Conservation (phyloP, 441 rosid genomes). For the Capsella rubella region DNA sequence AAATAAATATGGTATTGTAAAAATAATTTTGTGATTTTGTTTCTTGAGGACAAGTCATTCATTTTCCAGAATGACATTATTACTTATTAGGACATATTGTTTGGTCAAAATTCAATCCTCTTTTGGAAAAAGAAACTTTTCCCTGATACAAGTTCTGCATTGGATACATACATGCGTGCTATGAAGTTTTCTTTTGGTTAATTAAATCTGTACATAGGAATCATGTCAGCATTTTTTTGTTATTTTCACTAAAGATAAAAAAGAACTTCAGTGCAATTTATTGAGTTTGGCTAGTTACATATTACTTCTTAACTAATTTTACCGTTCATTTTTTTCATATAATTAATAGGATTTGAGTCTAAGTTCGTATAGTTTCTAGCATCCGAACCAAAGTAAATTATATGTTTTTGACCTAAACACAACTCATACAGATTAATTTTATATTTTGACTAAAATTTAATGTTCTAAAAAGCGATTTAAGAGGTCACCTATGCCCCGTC, state of each 20-base stretch:
- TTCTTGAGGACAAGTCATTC: constrained; percentile 21
- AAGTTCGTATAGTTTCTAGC: no score
- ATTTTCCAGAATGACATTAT: constrained; percentile 19
- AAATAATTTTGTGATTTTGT: constrained; percentile 11
- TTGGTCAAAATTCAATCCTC: constrained; percentile 36
- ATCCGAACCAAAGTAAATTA: no score
- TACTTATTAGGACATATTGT: constrained; percentile 24
- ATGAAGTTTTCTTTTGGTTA: background rate
- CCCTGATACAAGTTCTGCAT: constrained; percentile 3
- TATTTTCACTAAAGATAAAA: background rate
- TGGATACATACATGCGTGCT: background rate
- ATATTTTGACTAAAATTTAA: no score
- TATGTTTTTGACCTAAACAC: no score
- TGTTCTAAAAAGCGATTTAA: no score
- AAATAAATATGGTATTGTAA: background rate
- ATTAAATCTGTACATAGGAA: background rate
- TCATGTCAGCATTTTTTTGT: background rate
- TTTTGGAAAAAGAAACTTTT: constrained; percentile 17
- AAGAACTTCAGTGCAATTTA: background rate
- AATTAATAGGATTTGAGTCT: no score
- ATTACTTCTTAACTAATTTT: background rate
- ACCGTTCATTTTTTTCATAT: background rate
- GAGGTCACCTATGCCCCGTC: no score
- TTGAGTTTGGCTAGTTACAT: background rate
- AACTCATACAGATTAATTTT: no score